Base-by-base conservation (phyloP, 345 rosid species). In the Salix dunnii region DNA sequence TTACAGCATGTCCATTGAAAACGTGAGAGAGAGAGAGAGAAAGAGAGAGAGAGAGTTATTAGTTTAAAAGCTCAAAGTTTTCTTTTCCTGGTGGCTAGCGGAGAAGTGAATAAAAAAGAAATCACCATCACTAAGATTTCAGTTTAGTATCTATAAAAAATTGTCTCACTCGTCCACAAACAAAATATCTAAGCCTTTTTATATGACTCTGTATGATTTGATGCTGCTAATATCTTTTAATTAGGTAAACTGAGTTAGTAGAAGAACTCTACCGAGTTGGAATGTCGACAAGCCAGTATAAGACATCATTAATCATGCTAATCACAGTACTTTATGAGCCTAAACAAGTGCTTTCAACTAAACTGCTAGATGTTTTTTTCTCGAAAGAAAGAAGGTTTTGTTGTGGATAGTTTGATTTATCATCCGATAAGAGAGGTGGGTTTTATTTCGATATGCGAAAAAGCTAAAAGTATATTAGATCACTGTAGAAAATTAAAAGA, bases 91-190 rank as follows among this genome's bases (percentile, higher is more conserved):
- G 38, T 78, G 68, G 68, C 2, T 40, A 28, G 25, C 18, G 35
- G 7, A n/a, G 58, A 73, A 78, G 77, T 33, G 71, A 30, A 12
- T n/a, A 18, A 20, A 33, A 42, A 48, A 51, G 76, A 25, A 21
- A 42, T 67, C 76, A 40, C 25, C 40, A n/a, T 78, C 76, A 55
- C n/a, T 14, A 18, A 55, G 18, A 27, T 63, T 77, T 46, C 71
- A 48, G 25, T 64, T 28, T 25, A 3, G 61, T 46, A 27, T 46
- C 5, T 28, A 33, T 38, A 20, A 31, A 20, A 31, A 35, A 7
- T 67, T 72, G 49, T 73, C 67, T 67, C 42, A 21, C 63, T 73
- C 12, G 77, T 67, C 64, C 68, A 67, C 25, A 25, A 35, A 27
- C 72, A 51, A 2, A 38, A 38, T 9, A 8, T 7, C 11, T 38